A percentile compares a stretch with the other conserved stretches of the same genome.
Conservation (phyloP, 2,329 filamentous ascomycete genomes). For the Dactylellina drechsleri region DNA sequence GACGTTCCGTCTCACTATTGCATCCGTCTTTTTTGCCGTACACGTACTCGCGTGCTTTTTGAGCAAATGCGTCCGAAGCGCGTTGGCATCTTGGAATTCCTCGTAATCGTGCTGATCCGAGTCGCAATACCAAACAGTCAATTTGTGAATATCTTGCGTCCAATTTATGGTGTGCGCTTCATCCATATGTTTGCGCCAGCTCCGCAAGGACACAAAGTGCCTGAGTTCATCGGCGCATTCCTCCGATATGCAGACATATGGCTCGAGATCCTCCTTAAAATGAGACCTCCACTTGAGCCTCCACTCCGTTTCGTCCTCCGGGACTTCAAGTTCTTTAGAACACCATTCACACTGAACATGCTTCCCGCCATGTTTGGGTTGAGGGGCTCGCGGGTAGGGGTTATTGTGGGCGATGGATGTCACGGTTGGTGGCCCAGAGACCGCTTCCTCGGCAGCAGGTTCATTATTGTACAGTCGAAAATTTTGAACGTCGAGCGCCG, state of each 20-base stretch:
- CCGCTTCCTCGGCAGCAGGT: neutral
- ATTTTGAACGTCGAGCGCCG: neutral
- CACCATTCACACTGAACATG: slow-evolving; percentile 25
- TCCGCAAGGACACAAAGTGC: slow-evolving; percentile 1
- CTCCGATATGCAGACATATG: slow-evolving; percentile 37
- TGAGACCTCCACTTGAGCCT: slow-evolving; percentile 23
- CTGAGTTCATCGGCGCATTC: slow-evolving; percentile 15
- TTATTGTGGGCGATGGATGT: slow-evolving; percentile 18
- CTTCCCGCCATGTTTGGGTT: slow-evolving; percentile 4
- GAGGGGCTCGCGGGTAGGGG: slow-evolving; percentile 17
- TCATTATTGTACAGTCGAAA: slow-evolving; percentile 5
- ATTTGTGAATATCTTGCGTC: slow-evolving; percentile 21
- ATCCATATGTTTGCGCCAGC: slow-evolving; percentile 28
- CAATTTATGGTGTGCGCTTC: slow-evolving; percentile 17
- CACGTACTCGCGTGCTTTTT: neutral
- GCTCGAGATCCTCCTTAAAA: slow-evolving; percentile 29
- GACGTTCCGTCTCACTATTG: slow-evolving; percentile 6
- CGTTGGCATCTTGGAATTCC: neutral
- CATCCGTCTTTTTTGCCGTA: slow-evolving; percentile 4
- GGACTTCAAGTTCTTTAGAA: slow-evolving; percentile 19
- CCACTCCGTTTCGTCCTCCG: slow-evolving; percentile 8
- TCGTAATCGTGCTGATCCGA: slow-evolving; percentile 22
- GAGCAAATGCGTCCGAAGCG: slow-evolving; percentile 8
- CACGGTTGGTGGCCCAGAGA: slow-evolving; percentile 2
- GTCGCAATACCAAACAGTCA: slow-evolving; percentile 22